phyloP scores from a whole-genome alignment of 805 yeast species.

The Yamadazyma ubonensis region DNA sequence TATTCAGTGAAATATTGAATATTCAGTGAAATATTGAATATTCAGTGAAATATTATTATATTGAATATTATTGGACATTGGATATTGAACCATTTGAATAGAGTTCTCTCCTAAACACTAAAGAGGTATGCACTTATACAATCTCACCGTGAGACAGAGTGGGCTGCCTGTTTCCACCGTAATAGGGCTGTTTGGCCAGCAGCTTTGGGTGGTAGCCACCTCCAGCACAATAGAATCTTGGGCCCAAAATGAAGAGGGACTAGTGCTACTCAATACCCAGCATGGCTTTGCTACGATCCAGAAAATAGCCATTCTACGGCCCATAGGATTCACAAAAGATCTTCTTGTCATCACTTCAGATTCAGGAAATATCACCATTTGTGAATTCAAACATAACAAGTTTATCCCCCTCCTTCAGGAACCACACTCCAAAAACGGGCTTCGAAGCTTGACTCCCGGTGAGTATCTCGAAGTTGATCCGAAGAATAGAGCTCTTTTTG shows the following conservation, averaged over 20 bases:
- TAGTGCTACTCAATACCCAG: conserved; percentile 43
- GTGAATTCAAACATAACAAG: conserved; percentile 43
- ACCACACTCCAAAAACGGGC: conserved; percentile 71
- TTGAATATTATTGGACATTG: not conserved
- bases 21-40: not conserved
- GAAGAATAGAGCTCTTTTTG: conserved; percentile 63
- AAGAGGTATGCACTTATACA: conserved; percentile 61
- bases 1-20: not conserved
- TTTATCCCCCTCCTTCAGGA: conserved; percentile 56
- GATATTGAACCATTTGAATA: no score
- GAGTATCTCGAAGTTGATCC: conserved; percentile 70
- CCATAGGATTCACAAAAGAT: conserved; percentile 56
- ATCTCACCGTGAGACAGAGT: conserved; percentile 67
- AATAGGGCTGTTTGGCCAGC: conserved; percentile 67
- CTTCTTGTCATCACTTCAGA: conserved; percentile 71
- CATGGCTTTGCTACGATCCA: conserved; percentile 61
- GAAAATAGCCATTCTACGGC: conserved; percentile 48
- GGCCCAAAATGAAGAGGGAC: conserved; percentile 56
- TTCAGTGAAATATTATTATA: conserved; percentile 14
- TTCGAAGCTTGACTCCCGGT: conserved; percentile 76
- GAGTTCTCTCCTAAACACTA: no score
- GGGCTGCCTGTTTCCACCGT: conserved; percentile 52
- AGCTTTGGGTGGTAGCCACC: conserved; percentile 61
- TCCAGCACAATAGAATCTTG: conserved; percentile 55
- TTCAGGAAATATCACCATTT: conserved; percentile 65